Evolutionary conservation across 116 monocot species (phyloP).

Genomic region (Iris pallida): DNA sequence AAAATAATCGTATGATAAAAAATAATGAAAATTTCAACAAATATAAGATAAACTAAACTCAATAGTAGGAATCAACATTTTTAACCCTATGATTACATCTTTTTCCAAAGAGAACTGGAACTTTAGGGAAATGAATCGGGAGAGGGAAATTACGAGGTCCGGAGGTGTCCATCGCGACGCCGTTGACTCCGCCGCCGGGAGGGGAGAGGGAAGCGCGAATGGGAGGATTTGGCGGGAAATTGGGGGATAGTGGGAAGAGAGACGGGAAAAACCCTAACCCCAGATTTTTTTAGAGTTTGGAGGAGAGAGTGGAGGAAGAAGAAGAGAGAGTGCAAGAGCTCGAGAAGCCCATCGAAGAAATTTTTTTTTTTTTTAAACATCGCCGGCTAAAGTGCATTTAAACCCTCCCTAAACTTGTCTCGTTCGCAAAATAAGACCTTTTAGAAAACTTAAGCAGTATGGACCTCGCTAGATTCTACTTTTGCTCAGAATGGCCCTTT

Average conservation of each 20-base stretch:
- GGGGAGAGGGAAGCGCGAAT: slow-evolving; percentile 9
- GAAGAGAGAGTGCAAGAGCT: neutral
- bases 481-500: too few species aligned
- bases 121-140: neutral
- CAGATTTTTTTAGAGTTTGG: slow-evolving; percentile 27
- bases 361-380: too few species aligned
- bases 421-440: too few species aligned
- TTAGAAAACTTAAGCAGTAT: too few species aligned
- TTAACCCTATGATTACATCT: neutral
- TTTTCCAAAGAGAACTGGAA: neutral
- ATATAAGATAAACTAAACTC: neutral
- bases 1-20: neutral
- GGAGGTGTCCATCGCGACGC: neutral
- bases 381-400: too few species aligned
- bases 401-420: too few species aligned
- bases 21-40: neutral
- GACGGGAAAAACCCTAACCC: slow-evolving; percentile 7
- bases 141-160: slow-evolving; percentile 9
- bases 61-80: neutral
- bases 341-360: slow-evolving; percentile 2
- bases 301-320: neutral
- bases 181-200: slow-evolving; percentile 10
- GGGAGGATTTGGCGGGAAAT: neutral
- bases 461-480: too few species aligned
- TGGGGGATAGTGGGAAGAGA: neutral